These are phyloP conservation scores for Aquanectria penicillioides DNA, from an alignment of 2,329 filamentous ascomycete species.

Conservation along the genomic window DNA sequence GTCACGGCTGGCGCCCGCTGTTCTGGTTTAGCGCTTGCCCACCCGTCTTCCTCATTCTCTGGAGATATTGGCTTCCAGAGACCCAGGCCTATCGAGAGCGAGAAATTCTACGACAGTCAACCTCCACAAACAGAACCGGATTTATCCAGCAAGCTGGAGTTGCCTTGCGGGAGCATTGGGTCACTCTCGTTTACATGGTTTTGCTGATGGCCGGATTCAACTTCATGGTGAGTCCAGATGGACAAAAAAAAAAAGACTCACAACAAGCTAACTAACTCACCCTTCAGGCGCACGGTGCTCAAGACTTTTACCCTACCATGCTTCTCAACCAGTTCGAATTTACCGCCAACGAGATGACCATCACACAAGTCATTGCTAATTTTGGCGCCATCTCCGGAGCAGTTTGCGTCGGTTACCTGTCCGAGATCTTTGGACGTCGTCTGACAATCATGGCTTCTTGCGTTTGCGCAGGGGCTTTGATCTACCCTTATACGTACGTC, in stretches of 20 bases:
- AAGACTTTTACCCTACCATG: slow-evolving; percentile 72
- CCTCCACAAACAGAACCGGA: slow-evolving; percentile 46
- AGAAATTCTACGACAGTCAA: slow-evolving; percentile 66
- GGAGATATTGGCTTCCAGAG: slow-evolving; percentile 81
- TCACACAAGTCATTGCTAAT: slow-evolving; percentile 78
- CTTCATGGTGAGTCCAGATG: no score
- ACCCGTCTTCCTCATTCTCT: slow-evolving; percentile 82
- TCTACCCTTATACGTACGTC: slow-evolving; percentile 86
- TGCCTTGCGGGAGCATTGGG: slow-evolving; percentile 82
- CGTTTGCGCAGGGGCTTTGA: slow-evolving; percentile 74
- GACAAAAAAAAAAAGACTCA: no score
- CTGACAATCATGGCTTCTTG: slow-evolving; percentile 74
- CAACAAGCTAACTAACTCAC: no score
- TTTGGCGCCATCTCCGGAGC: slow-evolving; percentile 77
- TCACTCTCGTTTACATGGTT: slow-evolving; percentile 82
- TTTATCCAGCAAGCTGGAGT: slow-evolving; percentile 83
- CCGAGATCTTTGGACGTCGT: slow-evolving; percentile 75
- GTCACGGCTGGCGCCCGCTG: slow-evolving; percentile 83
- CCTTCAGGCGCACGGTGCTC: slow-evolving; percentile 82
- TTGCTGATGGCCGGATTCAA: slow-evolving; percentile 92
- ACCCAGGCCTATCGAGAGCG: slow-evolving; percentile 78
- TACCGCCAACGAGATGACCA: slow-evolving; percentile 66
- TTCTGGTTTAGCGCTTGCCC: slow-evolving; percentile 91
- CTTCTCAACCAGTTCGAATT: slow-evolving; percentile 65
- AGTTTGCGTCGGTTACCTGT: slow-evolving; percentile 72